phyloP scores from a whole-genome alignment of 1,284 basidiomycete species.

The Coniophora puteana region DNA sequence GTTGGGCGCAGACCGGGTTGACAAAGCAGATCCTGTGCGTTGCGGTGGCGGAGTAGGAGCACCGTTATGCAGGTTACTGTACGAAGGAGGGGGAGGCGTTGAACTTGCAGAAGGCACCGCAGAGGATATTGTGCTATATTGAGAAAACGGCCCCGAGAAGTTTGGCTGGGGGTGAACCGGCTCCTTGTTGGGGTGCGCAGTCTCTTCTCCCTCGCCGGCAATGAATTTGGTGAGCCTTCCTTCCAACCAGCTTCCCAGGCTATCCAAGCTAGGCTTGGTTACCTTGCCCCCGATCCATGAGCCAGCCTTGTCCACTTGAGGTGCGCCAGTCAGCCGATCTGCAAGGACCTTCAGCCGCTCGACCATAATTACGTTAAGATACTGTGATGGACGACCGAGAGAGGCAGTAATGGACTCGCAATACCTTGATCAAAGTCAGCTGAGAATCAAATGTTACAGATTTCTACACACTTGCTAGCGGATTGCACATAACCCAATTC shows the following conservation, averaged over 20 bases:
- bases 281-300: constrained; percentile 84
- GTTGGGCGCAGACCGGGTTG: constrained; percentile 39
- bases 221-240: constrained; percentile 96
- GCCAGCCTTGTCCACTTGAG: constrained; percentile 65
- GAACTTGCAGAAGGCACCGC: constrained; percentile 65
- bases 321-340: constrained; percentile 79
- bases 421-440: constrained; percentile 57
- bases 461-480: constrained; percentile 60
- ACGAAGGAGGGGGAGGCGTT: constrained; percentile 64
- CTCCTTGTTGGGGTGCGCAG: constrained; percentile 35
- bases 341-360: constrained; percentile 80
- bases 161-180: constrained; percentile 38
- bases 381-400: constrained; percentile 63
- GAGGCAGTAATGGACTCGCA: constrained; percentile 86
- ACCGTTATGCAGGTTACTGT: constrained; percentile 40
- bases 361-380: constrained; percentile 63
- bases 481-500: constrained; percentile 75
- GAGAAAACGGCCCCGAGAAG: constrained; percentile 84
- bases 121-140: constrained; percentile 92
- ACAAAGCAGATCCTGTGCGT: constrained; percentile 66
- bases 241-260: constrained; percentile 91
- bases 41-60: constrained; percentile 39
- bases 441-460: not conserved
- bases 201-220: constrained; percentile 76
- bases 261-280: constrained; percentile 87